Conservation (phyloP, 768 basidiomycete species). For the Boletus reticulatus region DNA sequence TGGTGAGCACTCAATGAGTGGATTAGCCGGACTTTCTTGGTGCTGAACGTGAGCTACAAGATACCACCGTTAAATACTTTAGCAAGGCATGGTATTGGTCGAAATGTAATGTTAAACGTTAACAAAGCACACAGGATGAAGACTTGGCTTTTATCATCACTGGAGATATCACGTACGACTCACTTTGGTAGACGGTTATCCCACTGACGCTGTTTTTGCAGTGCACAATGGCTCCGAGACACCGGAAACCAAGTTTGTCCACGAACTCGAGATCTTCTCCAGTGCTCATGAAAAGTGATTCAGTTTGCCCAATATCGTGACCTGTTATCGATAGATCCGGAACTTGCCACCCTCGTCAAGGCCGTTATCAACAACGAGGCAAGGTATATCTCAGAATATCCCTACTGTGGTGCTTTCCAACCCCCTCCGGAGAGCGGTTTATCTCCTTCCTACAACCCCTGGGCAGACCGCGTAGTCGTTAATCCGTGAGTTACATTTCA, state of each 20-base stretch:
- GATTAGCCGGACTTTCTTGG: neutral
- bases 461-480: slow-evolving; percentile 66
- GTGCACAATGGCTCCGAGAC: slow-evolving; percentile 83
- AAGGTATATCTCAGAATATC: slow-evolving; percentile 66
- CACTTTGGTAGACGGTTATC: neutral
- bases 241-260: slow-evolving; percentile 68
- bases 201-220: slow-evolving; percentile 26
- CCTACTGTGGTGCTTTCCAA: slow-evolving; percentile 82
- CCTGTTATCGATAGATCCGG: slow-evolving; percentile 53
- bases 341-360: slow-evolving; percentile 64
- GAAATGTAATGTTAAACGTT: neutral
- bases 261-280: neutral
- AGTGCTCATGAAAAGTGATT: slow-evolving; percentile 1
- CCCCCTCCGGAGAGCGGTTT: slow-evolving; percentile 76
- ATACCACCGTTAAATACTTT: slow-evolving; percentile 80
- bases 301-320: slow-evolving; percentile 71
- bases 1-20: slow-evolving; percentile 39
- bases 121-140: slow-evolving; percentile 42
- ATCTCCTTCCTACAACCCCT: slow-evolving; percentile 60
- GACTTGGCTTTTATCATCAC: slow-evolving; percentile 82
- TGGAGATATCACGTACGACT: slow-evolving; percentile 71
- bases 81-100: slow-evolving; percentile 41
- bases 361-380: slow-evolving; percentile 84
- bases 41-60: slow-evolving; percentile 32
- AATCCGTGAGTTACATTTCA: slow-evolving; percentile 56